Evolutionary conservation across 345 rosid species (phyloP), one percentile per base, ranked within the genome.

Genomic region (Syzygium grande): DNA sequence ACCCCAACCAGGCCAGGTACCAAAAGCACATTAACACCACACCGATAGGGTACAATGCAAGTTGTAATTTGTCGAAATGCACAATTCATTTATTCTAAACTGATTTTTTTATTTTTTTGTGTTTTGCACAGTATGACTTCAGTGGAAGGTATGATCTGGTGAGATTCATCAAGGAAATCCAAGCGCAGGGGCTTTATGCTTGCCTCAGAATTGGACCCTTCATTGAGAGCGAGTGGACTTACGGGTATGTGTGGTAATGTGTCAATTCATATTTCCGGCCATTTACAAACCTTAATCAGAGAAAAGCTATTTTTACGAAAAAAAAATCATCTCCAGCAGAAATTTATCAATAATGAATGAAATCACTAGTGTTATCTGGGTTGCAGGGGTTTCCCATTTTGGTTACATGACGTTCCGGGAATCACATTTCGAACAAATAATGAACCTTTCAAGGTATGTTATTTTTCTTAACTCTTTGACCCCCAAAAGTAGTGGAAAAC

Each of bases 171-270:
- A 97, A 94, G 89, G 95, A 95, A 89, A 89, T 96, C 46, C 95
- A 91, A 91, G 94, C 95, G 9, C 97, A 95, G 85, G 98, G 98
- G 68, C 95, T 97, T 34, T 96, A 94, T 88, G 99, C 86, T 52
- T 91, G 94, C 89, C 95, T 97, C 17, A 94, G 98, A 77, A 97
- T 97, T 88, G 99, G 99, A 78, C 99, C 98, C 30, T 97, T 80
- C 88, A 89, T 96, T 63, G 98, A 95, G 88, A 90, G 93, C n/a
- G 99, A 97, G 89, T 97, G 99, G 99, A 91, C 90, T 86, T 97
- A 96, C 54, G 99, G 99, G 98, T 97, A 91, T 17, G 41, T 51
- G 14, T 5, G 1, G 8, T 34, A 41, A 38, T 52, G 6, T 25
- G 51, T 52, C 56, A 59, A 10, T 11, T 87, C 56, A 6, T 86